A percentile compares a stretch with the other conserved stretches of the same genome.
These are phyloP conservation scores for Leishmania major DNA, from an alignment of 208 protist genomes.

Conservation along the genomic window DNA sequence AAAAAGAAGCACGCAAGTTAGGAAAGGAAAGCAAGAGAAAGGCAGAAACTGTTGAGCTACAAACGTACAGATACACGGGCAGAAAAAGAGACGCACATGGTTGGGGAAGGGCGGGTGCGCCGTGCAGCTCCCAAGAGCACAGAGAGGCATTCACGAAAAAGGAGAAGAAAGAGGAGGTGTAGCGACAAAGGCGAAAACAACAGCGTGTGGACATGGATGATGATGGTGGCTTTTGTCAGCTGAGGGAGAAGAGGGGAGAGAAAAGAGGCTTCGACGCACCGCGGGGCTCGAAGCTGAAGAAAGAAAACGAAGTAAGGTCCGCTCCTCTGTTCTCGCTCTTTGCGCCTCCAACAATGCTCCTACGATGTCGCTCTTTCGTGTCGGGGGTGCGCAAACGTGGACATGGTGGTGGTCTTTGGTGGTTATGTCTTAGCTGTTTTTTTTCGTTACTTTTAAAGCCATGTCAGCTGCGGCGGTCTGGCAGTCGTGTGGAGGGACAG, in stretches of 20 bases:
- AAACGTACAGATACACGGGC: background rate
- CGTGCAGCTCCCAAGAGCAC: background rate
- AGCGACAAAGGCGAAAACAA: constrained; percentile 1
- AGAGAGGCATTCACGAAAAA: background rate
- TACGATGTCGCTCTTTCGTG: background rate
- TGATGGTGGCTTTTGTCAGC: background rate
- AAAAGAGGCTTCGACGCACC: background rate
- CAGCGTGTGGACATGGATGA: background rate
- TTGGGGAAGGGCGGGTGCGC: background rate
- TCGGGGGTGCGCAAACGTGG: background rate
- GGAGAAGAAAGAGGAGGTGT: background rate
- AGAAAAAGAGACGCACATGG: background rate
- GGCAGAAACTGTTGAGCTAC: no score
- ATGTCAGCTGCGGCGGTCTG: background rate
- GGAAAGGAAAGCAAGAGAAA: background rate
- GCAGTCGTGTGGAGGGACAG: background rate
- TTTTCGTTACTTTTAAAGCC: background rate
- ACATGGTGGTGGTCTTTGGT: background rate
- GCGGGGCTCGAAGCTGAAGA: background rate
- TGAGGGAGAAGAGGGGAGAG: background rate
- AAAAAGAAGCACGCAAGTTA: background rate
- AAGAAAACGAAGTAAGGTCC: background rate
- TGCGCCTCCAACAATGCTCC: background rate
- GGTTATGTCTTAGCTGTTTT: background rate
- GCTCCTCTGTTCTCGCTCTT: background rate